A percentile compares a stretch with the other conserved stretches of the same genome.
Evolutionary conservation across 208 protist genomes (phyloP).

Genomic region (Acanthamoeba healyi): DNA sequence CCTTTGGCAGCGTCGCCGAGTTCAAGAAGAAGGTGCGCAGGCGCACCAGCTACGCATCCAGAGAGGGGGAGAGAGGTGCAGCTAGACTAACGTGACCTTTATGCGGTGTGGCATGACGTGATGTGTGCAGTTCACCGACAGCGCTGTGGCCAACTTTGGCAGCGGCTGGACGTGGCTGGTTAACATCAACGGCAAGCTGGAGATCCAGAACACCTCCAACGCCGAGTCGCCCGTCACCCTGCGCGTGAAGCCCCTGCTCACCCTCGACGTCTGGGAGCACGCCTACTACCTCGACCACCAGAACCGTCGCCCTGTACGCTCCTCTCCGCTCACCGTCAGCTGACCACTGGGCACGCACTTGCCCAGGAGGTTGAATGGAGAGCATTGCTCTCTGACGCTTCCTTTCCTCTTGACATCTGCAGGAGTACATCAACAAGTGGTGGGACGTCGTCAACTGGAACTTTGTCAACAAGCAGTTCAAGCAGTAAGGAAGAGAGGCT

Average conservation of each 20-base stretch:
- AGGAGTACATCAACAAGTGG: conserved; percentile 80
- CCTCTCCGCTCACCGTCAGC: neutral
- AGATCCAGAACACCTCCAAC: conserved; percentile 77
- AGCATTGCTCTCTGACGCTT: neutral
- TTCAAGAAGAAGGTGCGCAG: conserved; percentile 78
- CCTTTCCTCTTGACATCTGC: neutral
- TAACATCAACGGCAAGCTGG: conserved; percentile 74
- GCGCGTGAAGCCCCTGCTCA: conserved; percentile 71
- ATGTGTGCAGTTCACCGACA: conserved; percentile 74
- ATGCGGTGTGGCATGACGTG: neutral
- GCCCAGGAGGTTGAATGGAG: no score
- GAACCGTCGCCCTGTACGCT: conserved; percentile 78
- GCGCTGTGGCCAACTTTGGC: conserved; percentile 76
- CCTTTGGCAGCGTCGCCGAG: conserved; percentile 75
- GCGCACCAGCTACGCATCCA: no score
- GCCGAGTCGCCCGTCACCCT: conserved; percentile 61
- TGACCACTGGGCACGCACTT: no score
- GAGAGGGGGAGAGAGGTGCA: no score
- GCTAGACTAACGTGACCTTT: no score
- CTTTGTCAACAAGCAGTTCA: conserved; percentile 74
- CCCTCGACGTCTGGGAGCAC: conserved; percentile 81
- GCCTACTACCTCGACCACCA: conserved; percentile 84
- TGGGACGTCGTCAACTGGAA: conserved; percentile 80
- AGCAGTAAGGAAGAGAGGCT: neutral
- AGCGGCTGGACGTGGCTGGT: conserved; percentile 81